phyloP scores from a whole-genome alignment of 164 flowering plant species.

The Platanus orientalis region DNA sequence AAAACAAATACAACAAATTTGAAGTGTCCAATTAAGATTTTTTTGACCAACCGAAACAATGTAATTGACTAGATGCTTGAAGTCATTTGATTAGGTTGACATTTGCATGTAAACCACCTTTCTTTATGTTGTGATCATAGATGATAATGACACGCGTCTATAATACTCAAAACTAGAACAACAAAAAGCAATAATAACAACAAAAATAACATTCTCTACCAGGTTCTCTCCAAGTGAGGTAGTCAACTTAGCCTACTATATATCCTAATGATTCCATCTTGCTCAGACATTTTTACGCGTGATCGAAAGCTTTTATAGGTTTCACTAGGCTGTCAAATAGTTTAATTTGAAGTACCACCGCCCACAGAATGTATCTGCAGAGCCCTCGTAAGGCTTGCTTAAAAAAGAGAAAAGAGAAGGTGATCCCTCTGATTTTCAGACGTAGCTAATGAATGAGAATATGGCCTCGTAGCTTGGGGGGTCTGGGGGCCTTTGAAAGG shows the following conservation, averaged over 20 bases:
- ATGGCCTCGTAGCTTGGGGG: not conserved
- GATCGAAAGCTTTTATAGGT: slow-evolving; percentile 28
- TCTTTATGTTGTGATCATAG: too few species aligned
- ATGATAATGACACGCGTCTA: too few species aligned
- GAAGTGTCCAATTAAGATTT: too few species aligned
- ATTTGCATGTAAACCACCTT: too few species aligned
- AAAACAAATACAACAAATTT: too few species aligned
- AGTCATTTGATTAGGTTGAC: not conserved
- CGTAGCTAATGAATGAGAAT: not conserved
- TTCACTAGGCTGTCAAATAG: slow-evolving; percentile 19
- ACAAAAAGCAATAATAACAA: not conserved
- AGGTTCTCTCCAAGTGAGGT: too few species aligned
- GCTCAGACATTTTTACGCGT: slow-evolving; percentile 39
- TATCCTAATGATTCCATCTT: slow-evolving; percentile 15
- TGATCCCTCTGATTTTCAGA: too few species aligned
- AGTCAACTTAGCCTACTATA: too few species aligned
- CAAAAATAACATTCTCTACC: not conserved
- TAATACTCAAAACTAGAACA: not conserved
- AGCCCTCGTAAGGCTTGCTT: not conserved
- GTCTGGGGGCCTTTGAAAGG: slow-evolving; percentile 18
- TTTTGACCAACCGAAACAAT: too few species aligned
- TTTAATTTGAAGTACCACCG: slow-evolving; percentile 28
- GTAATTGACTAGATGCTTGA: too few species aligned
- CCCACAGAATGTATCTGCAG: slow-evolving; percentile 13
- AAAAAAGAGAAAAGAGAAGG: not conserved